Evolutionary conservation across 768 basidiomycete species (phyloP).

Genomic region (Amanita jacksonii): DNA sequence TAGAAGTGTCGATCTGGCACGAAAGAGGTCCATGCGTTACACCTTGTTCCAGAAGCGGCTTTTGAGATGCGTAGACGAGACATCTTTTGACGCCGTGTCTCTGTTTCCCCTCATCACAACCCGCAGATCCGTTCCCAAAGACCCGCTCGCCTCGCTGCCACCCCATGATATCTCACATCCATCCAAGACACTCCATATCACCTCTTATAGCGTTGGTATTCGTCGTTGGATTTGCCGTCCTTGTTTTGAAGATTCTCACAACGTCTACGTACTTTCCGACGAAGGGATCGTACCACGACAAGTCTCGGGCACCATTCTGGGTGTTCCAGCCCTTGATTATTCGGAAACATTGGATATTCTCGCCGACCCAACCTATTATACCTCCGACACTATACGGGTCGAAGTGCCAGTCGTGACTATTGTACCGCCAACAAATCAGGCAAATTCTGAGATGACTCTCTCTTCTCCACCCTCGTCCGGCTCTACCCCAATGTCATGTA

Average conservation of each 20-base stretch:
- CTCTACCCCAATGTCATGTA: constrained; percentile 4
- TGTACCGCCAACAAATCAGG: constrained; percentile 5
- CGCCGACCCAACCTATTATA: constrained; percentile 34
- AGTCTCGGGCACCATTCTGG: constrained; percentile 40
- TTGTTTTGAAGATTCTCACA: constrained; percentile 65
- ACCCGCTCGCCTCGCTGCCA: constrained; percentile 11
- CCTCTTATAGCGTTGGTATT: constrained; percentile 44
- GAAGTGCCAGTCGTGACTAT: constrained; percentile 11
- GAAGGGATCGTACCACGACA: constrained; percentile 27
- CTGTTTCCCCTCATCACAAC: constrained; percentile 36
- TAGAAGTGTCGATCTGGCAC: constrained; percentile 18
- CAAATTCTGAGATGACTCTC: neutral
- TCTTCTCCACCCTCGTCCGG: constrained; percentile 7
- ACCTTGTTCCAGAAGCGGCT: constrained; percentile 43
- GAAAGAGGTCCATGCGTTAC: constrained; percentile 32
- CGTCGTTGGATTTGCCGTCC: constrained; percentile 63
- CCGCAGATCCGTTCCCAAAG: constrained; percentile 12
- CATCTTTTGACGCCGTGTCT: constrained; percentile 30
- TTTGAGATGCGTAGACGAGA: constrained; percentile 33
- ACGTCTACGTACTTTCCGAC: constrained; percentile 38
- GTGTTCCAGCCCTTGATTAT: constrained; percentile 65
- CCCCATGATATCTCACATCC: constrained; percentile 26
- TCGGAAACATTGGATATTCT: constrained; percentile 58
- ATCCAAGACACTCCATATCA: constrained; percentile 21
- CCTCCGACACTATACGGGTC: neutral